Conservation (phyloP, 1,284 basidiomycete species). For the Cutaneotrichosporon dermatis region DNA sequence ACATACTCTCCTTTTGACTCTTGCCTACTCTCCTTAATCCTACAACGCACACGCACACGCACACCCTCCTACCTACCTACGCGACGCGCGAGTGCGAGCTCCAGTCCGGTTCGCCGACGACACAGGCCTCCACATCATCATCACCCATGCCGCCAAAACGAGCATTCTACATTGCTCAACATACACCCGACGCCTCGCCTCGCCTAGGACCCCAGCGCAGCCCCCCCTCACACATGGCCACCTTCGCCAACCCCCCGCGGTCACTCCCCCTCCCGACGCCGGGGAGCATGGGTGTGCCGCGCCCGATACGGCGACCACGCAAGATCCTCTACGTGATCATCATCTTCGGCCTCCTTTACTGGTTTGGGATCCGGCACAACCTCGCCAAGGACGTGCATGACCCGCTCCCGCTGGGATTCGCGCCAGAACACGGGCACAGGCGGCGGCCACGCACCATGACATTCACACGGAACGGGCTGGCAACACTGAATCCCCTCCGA, state of each 20-base stretch:
- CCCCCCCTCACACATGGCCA: constrained; percentile 30
- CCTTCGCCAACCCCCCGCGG: constrained; percentile 3
- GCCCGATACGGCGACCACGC: constrained; percentile 38
- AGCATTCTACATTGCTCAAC: constrained; percentile 22
- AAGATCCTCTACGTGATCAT: constrained; percentile 46
- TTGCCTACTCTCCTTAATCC: too few species aligned
- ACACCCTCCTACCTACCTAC: too few species aligned
- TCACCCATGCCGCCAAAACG: constrained; percentile 17
- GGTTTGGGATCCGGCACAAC: constrained; percentile 48
- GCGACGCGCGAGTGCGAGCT: too few species aligned
- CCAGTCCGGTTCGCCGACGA: too few species aligned
- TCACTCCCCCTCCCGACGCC: constrained; percentile 1
- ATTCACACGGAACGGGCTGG: constrained; percentile 17
- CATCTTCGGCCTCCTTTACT: constrained; percentile 45
- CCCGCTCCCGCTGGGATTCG: constrained; percentile 38
- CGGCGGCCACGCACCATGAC: constrained; percentile 24
- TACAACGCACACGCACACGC: too few species aligned
- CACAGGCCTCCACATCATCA: not conserved
- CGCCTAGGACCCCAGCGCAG: constrained; percentile 9
- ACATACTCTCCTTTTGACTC: too few species aligned
- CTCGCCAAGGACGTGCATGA: constrained; percentile 38
- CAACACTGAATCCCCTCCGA: constrained; percentile 11
- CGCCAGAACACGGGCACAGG: constrained; percentile 32
- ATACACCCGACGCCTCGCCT: constrained; percentile 19
- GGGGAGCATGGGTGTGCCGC: constrained; percentile 22